These are phyloP conservation scores for Anthracocystis walkeri DNA, from an alignment of 1,284 basidiomycete species.

Conservation along the genomic window DNA sequence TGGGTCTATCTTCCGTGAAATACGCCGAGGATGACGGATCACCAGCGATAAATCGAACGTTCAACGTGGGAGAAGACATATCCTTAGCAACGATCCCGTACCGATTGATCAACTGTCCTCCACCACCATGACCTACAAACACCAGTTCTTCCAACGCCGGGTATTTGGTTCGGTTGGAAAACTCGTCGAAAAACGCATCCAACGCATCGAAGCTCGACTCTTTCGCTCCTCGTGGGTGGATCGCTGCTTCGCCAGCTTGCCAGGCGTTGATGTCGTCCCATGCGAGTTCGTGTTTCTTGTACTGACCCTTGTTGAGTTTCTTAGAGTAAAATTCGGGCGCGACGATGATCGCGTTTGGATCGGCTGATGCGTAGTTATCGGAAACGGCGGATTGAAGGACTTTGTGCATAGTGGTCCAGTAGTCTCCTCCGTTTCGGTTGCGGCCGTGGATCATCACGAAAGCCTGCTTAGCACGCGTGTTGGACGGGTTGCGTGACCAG, in stretches of 20 bases:
- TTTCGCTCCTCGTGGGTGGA: slow-evolving; percentile 52
- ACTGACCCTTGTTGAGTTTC: slow-evolving; percentile 59
- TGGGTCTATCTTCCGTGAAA: slow-evolving; percentile 63
- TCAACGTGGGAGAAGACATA: slow-evolving; percentile 18
- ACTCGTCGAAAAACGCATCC: slow-evolving; percentile 59
- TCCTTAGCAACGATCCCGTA: slow-evolving; percentile 63
- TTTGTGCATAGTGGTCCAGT: slow-evolving; percentile 61
- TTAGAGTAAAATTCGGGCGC: slow-evolving; percentile 64
- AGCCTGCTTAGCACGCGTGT: slow-evolving; percentile 51
- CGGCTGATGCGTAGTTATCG: slow-evolving; percentile 32
- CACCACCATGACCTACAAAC: slow-evolving; percentile 68
- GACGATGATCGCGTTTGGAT: slow-evolving; percentile 54
- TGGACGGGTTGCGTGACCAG: slow-evolving; percentile 44
- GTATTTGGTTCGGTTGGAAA: slow-evolving; percentile 51
- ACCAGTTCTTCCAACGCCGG: slow-evolving; percentile 61
- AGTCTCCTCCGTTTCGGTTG: slow-evolving; percentile 55
- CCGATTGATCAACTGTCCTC: slow-evolving; percentile 64
- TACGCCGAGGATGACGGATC: slow-evolving; percentile 62
- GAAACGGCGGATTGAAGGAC: slow-evolving; percentile 48
- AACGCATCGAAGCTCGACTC: slow-evolving; percentile 63
- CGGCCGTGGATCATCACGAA: slow-evolving; percentile 68
- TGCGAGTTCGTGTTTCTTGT: slow-evolving; percentile 53
- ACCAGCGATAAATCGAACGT: slow-evolving; percentile 62
- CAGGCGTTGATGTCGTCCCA: slow-evolving; percentile 66
- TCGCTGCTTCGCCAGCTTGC: slow-evolving; percentile 63